A percentile compares a stretch with the other conserved stretches of the same genome.
Evolutionary conservation across 768 basidiomycete species (phyloP).

Genomic region (Ramaria sp.): DNA sequence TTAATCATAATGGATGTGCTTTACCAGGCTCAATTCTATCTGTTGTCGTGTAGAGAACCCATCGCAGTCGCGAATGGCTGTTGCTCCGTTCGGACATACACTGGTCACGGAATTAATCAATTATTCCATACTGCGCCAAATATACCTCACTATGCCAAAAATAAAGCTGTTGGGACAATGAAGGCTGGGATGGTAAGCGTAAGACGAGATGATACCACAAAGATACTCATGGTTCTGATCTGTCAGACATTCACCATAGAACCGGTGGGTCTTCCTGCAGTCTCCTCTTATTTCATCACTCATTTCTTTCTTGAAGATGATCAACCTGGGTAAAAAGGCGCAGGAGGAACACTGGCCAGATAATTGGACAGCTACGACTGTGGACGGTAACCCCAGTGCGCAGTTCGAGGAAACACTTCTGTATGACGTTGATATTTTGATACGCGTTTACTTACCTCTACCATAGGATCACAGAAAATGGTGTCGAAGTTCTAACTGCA

Average conservation of each 20-base stretch:
- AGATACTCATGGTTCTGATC: neutral
- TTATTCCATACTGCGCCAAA: conserved; percentile 82
- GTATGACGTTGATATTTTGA: conserved; percentile 35
- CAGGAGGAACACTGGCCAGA: conserved; percentile 82
- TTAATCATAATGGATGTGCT: conserved; percentile 7
- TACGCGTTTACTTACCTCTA: neutral
- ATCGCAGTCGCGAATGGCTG: conserved; percentile 76
- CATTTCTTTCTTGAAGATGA: conserved; percentile 49
- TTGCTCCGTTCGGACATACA: conserved; percentile 85
- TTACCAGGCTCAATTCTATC: conserved; percentile 11
- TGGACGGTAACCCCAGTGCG: conserved; percentile 83
- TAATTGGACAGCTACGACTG: conserved; percentile 92
- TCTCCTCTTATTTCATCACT: neutral
- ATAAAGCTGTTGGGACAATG: conserved; percentile 89
- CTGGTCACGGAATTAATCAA: conserved; percentile 82
- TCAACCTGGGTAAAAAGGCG: conserved; percentile 77
- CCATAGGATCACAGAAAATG: conserved; percentile 78
- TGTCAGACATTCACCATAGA: conserved; percentile 56
- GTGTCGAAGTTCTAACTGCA: conserved; percentile 79
- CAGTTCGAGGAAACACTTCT: conserved; percentile 97
- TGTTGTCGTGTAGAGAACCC: conserved; percentile 50
- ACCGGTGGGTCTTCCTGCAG: conserved; percentile 36
- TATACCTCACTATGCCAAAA: conserved; percentile 91
- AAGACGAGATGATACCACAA: neutral
- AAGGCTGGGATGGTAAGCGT: conserved; percentile 78